Percentiles rank a stretch among this genome's conserved stretches.
Evolutionary conservation across 2,329 filamentous ascomycete species (phyloP).

Genomic region (Aspergillus sp.): DNA sequence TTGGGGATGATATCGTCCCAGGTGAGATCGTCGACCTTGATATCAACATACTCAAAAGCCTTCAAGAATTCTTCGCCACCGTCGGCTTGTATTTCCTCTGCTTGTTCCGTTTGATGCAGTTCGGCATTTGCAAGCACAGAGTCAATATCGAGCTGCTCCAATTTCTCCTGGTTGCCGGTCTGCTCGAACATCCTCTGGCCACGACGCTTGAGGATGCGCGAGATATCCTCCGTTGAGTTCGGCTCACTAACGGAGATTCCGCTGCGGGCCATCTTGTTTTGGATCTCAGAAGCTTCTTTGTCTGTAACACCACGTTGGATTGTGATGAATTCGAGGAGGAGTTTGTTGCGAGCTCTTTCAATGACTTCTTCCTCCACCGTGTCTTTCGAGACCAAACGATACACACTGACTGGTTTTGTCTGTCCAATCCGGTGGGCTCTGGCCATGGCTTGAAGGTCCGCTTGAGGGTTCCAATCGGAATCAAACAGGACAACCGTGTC

Average conservation of each 20-base stretch:
- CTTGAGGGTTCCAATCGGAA: conserved; percentile 95
- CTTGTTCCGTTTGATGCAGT: conserved; percentile 92
- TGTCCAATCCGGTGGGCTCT: conserved; percentile 97
- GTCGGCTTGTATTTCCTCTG: conserved; percentile 89
- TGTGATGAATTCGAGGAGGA: conserved; percentile 93
- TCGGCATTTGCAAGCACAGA: conserved; percentile 95
- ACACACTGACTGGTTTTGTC: conserved; percentile 92
- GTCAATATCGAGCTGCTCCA: conserved; percentile 97
- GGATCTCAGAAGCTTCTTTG: conserved; percentile 80
- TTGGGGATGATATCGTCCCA: conserved; percentile 99
- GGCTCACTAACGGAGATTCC: conserved; percentile 65
- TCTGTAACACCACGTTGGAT: conserved; percentile 97
- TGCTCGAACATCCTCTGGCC: conserved; percentile 99
- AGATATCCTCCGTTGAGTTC: conserved; percentile 90
- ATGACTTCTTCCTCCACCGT: conserved; percentile 98
- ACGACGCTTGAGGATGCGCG: conserved; percentile 91
- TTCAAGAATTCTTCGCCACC: conserved; percentile 95
- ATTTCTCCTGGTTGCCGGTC: conserved; percentile 90
- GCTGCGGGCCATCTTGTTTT: conserved; percentile 71
- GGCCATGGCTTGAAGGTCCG: conserved; percentile 97
- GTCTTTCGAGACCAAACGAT: conserved; percentile 94
- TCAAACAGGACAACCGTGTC: conserved; percentile 98
- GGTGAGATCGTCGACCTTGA: conserved; percentile 87
- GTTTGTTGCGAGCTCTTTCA: conserved; percentile 93
- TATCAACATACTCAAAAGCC: conserved; percentile 89